Conservation (phyloP, 2,329 filamentous ascomycete genomes). For the Scedosporium boydii region DNA sequence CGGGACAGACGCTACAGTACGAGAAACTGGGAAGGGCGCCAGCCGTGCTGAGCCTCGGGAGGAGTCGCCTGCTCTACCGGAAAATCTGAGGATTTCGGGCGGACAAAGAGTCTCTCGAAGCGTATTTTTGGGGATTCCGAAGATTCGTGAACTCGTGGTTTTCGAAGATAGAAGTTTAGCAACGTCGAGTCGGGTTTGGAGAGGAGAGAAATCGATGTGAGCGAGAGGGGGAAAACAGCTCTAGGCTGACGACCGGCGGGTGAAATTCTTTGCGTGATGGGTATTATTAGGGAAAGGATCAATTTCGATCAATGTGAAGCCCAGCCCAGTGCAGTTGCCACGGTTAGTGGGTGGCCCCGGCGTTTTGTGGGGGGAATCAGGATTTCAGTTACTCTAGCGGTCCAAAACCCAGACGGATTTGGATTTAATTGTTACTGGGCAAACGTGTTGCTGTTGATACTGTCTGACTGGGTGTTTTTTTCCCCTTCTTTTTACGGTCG, state of each 20-base stretch:
- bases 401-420: not conserved
- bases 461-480: not conserved
- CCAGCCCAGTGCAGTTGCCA: not conserved
- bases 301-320: not conserved
- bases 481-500: not conserved
- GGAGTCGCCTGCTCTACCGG: not conserved
- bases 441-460: not conserved
- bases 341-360: not conserved
- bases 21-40: not conserved
- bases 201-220: not conserved
- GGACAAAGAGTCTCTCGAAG: not conserved
- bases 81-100: not conserved
- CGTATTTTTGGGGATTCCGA: not conserved
- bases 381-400: not conserved
- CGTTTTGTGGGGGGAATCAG: not conserved
- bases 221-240: not conserved
- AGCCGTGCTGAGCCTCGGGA: not conserved
- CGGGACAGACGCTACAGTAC: too few species aligned
- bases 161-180: not conserved
- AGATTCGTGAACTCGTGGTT: not conserved
- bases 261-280: conserved; percentile 1
- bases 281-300: not conserved
- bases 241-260: not conserved
- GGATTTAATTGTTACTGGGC: not conserved
- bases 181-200: not conserved